These are phyloP conservation scores for Papiliotrema terrestris DNA, from an alignment of 1,284 basidiomycete genomes.

Conservation along the genomic window DNA sequence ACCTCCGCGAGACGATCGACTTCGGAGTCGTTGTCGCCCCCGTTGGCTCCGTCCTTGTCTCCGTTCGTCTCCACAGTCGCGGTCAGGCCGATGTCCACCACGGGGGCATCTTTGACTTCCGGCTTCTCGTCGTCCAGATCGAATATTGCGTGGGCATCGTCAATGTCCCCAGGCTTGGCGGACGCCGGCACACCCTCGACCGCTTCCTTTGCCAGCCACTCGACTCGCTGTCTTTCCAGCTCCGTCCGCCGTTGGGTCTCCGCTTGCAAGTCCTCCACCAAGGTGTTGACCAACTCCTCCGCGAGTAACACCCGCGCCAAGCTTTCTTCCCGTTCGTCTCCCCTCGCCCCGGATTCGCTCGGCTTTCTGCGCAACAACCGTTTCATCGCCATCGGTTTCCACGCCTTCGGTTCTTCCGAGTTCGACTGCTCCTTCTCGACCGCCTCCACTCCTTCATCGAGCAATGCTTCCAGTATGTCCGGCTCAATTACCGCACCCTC, in stretches of 20 bases:
- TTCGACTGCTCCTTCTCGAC: constrained; percentile 4
- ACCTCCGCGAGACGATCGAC: background rate
- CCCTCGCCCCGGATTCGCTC: background rate
- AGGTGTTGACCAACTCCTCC: constrained; percentile 58
- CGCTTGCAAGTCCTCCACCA: constrained; percentile 62
- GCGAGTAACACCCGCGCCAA: constrained; percentile 61
- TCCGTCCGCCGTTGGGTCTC: constrained; percentile 62
- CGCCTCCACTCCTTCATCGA: constrained; percentile 59
- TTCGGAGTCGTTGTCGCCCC: background rate
- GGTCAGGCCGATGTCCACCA: background rate
- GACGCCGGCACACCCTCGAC: constrained; percentile 19
- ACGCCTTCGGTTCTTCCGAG: background rate
- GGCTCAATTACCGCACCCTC: constrained; percentile 33
- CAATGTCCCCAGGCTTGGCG: background rate
- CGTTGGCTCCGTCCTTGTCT: background rate
- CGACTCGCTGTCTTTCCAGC: constrained; percentile 52
- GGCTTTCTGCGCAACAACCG: constrained; percentile 13
- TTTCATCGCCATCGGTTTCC: no score
- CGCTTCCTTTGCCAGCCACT: constrained; percentile 45
- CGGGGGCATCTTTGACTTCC: background rate
- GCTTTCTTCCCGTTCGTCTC: constrained; percentile 24
- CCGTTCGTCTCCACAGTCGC: background rate
- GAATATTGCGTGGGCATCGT: constrained; percentile 8
- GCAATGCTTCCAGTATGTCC: constrained; percentile 31
- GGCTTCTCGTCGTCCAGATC: constrained; percentile 8